Evolutionary conservation across 768 basidiomycete species (phyloP).

Genomic region (Hirschioporus abietinus): DNA sequence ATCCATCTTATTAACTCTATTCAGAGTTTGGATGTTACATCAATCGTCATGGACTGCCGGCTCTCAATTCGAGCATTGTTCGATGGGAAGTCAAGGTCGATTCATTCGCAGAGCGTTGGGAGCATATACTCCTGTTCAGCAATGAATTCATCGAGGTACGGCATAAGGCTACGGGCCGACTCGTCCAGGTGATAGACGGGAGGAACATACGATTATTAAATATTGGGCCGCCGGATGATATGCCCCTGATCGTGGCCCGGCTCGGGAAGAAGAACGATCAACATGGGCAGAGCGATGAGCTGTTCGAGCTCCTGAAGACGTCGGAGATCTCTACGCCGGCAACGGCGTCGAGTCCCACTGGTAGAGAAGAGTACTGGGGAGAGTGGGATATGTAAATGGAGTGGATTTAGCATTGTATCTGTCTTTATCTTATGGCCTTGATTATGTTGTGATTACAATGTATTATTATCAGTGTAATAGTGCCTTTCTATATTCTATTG

Average conservation of each 20-base stretch:
- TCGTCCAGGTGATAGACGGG: conserved; percentile 82
- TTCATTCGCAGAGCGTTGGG: conserved; percentile 55
- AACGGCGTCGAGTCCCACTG: conserved; percentile 16
- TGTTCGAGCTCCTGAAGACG: conserved; percentile 69
- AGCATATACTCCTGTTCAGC: conserved; percentile 69
- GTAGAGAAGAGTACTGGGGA: conserved; percentile 48
- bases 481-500: too few relatives aligned
- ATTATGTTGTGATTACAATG: background rate
- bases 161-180: conserved; percentile 51
- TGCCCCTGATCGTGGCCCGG: conserved; percentile 60
- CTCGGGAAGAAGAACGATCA: conserved; percentile 53
- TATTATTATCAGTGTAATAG: too few relatives aligned
- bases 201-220: conserved; percentile 63
- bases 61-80: conserved; percentile 56
- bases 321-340: conserved; percentile 39
- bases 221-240: conserved; percentile 35
- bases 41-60: conserved; percentile 61
- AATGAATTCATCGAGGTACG: conserved; percentile 73
- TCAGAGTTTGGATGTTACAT: conserved; percentile 75
- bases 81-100: conserved; percentile 74
- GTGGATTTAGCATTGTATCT: background rate
- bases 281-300: conserved; percentile 51
- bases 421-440: background rate
- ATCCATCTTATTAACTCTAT: background rate
- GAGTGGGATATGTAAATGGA: conserved; percentile 63